phyloP scores from a whole-genome alignment of 345 rosid genomes.

The Brassica rapa region DNA sequence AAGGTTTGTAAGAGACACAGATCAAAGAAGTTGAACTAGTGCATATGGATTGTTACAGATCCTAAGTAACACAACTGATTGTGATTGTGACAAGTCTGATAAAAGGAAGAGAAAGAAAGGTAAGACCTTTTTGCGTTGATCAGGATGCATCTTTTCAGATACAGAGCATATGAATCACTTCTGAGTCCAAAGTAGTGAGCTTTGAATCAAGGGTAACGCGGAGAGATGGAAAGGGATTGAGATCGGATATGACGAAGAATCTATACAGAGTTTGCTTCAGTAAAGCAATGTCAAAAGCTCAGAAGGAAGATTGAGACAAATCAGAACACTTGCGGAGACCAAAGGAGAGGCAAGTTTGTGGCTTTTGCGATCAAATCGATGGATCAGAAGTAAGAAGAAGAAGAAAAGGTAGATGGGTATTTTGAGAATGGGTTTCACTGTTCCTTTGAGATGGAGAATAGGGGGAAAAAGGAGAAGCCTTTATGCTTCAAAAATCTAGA shows the following conservation, averaged over 20 bases:
- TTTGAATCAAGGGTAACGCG: constrained; percentile 1
- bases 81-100: background rate
- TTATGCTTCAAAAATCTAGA: no score
- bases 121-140: constrained; percentile 83
- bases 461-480: no score
- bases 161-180: constrained; percentile 42
- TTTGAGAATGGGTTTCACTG: background rate
- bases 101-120: background rate
- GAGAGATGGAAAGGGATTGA: no score
- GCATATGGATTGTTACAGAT: no score
- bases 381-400: background rate
- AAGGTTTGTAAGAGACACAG: background rate
- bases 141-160: constrained; percentile 85
- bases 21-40: background rate
- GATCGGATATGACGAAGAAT: background rate
- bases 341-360: background rate
- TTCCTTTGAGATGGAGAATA: constrained; percentile 1
- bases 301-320: no score
- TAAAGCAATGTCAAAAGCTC: no score
- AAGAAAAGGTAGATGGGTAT: background rate
- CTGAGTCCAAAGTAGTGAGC: background rate
- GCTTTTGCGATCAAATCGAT: constrained; percentile 11
- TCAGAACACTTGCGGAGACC: no score
- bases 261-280: no score
- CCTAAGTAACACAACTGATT: no score